Evolutionary conservation across 108 stramenopile genomes (phyloP).

Genomic region (Ochromonas danica): DNA sequence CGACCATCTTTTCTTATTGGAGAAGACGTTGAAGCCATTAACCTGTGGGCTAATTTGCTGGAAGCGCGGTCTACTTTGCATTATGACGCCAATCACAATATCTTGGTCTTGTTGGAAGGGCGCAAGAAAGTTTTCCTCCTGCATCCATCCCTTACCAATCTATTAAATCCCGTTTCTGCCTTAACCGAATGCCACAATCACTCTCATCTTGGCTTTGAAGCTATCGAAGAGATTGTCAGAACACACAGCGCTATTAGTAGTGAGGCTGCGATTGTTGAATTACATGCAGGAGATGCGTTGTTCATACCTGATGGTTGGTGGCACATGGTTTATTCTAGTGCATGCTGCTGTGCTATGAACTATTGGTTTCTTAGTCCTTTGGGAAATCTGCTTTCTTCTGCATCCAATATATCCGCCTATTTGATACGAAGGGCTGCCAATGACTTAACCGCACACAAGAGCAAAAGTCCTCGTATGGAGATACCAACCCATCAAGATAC

Average conservation of each 20-base stretch:
- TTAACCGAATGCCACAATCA: background rate
- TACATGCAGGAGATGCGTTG: constrained; percentile 31
- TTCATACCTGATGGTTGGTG: constrained; percentile 57
- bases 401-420: too few relatives aligned
- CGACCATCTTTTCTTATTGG: background rate
- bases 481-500: too few relatives aligned
- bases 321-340: constrained; percentile 42
- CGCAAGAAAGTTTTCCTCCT: constrained; percentile 40
- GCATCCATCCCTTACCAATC: constrained; percentile 28
- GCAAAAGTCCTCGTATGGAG: too few relatives aligned
- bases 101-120: constrained; percentile 46
- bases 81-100: constrained; percentile 53
- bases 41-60: constrained; percentile 21
- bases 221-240: constrained; percentile 10
- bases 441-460: too few relatives aligned
- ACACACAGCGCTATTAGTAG: constrained; percentile 12
- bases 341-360: constrained; percentile 45
- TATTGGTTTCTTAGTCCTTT: too few relatives aligned
- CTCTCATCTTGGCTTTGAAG: constrained; percentile 18
- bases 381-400: too few relatives aligned
- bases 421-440: too few relatives aligned
- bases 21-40: background rate
- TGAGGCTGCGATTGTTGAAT: constrained; percentile 12
- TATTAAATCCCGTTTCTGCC: constrained; percentile 39
- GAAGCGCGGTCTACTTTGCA: constrained; percentile 17